A percentile compares a stretch with the other conserved stretches of the same genome.
Evolutionary conservation across 192 early-diverging fungal species (phyloP).

Genomic region (Martensiomyces pterosporus): DNA sequence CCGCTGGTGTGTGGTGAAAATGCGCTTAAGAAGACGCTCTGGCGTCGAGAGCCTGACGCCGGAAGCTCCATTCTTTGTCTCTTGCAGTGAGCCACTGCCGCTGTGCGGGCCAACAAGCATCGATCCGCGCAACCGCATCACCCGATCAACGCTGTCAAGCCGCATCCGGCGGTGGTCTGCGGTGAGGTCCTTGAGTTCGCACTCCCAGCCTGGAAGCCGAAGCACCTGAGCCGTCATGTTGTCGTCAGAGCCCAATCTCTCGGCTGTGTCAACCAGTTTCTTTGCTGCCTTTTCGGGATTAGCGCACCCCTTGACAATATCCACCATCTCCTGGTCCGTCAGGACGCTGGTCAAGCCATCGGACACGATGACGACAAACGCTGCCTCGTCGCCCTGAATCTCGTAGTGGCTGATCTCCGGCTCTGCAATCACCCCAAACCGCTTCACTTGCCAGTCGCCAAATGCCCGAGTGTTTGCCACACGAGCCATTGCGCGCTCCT

Average conservation of each 20-base stretch:
- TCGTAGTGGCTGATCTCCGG: constrained; percentile 58
- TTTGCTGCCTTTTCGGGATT: constrained; percentile 55
- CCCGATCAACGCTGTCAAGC: constrained; percentile 54
- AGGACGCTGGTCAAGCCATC: constrained; percentile 69
- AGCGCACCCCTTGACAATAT: constrained; percentile 60
- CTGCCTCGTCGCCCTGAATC: constrained; percentile 57
- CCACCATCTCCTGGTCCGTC: constrained; percentile 71
- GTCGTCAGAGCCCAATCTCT: constrained; percentile 66
- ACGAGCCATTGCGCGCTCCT: constrained; percentile 62
- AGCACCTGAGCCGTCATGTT: constrained; percentile 69
- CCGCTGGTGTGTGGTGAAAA: constrained; percentile 48
- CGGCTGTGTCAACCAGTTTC: constrained; percentile 58
- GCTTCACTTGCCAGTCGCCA: constrained; percentile 67
- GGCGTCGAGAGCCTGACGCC: constrained; percentile 22
- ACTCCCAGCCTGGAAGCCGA: constrained; percentile 67
- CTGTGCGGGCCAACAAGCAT: constrained; percentile 39
- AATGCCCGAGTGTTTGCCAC: constrained; percentile 65
- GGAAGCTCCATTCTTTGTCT: constrained; percentile 4
- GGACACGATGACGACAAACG: constrained; percentile 65
- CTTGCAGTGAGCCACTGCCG: constrained; percentile 21
- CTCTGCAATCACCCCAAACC: constrained; percentile 67
- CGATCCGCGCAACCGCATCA: constrained; percentile 43
- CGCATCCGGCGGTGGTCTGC: constrained; percentile 57
- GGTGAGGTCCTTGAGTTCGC: constrained; percentile 62
- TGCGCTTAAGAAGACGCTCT: constrained; percentile 43